These are phyloP conservation scores for Eudorina sp. DNA, from an alignment of 139 green algal genomes.

Conservation along the genomic window DNA sequence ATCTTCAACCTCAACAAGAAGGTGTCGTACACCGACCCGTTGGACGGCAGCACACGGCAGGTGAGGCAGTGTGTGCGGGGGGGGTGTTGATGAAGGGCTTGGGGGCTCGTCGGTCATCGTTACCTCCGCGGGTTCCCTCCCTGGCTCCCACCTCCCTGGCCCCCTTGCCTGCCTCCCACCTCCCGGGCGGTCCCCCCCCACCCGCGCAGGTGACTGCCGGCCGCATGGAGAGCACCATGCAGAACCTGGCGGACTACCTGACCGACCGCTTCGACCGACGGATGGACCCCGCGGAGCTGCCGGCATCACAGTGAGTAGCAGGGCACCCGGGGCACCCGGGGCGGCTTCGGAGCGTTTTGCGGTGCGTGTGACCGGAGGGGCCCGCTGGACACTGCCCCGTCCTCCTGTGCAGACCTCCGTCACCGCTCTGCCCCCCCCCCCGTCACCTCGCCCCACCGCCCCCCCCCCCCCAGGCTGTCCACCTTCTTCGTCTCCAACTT, in stretches of 20 bases:
- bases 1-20: constrained; percentile 99
- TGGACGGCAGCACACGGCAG: constrained; percentile 10
- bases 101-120: too few species aligned
- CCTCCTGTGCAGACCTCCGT: too few species aligned
- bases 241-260: constrained; percentile 93
- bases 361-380: not conserved
- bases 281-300: constrained; percentile 37
- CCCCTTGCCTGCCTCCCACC: not conserved
- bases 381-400: too few species aligned
- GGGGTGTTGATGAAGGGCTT: too few species aligned
- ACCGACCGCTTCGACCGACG: constrained; percentile 58
- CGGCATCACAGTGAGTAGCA: not conserved
- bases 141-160: not conserved
- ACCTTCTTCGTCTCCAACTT: constrained; percentile 97
- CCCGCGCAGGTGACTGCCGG: constrained; percentile 70
- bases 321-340: not conserved
- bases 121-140: not conserved
- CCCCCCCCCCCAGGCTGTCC: constrained; percentile 64
- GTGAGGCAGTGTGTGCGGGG: not conserved
- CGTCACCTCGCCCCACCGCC: not conserved
- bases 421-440: not conserved
- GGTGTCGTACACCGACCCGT: constrained; percentile 50
- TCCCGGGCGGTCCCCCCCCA: not conserved
- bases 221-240: constrained; percentile 98
- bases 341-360: not conserved